Evolutionary conservation across 163 green algal species (phyloP).

Genomic region (Scenedesmus sp.): DNA sequence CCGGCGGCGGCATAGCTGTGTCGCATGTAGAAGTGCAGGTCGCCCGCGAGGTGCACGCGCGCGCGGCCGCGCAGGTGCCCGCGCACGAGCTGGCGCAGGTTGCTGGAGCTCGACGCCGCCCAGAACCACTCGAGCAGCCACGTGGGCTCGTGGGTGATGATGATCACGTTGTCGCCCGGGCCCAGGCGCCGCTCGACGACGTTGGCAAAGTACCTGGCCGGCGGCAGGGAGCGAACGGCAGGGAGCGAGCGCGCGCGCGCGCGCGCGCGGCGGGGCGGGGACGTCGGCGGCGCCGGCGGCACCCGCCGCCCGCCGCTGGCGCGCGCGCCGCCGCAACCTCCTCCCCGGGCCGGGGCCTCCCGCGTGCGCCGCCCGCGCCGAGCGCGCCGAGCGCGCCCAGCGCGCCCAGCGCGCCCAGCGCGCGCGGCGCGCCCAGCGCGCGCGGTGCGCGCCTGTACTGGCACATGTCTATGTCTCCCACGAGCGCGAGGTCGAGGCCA

Average conservation of each 20-base stretch:
- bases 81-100: conserved; percentile 85
- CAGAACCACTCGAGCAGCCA: conserved; percentile 90
- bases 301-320: no score
- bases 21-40: conserved; percentile 76
- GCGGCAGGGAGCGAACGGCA: no score
- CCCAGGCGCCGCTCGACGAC: conserved; percentile 82
- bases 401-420: no score
- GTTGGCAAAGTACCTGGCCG: conserved; percentile 91
- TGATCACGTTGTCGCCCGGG: conserved; percentile 75
- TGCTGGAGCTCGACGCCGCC: conserved; percentile 57
- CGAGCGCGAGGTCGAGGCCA: conserved; percentile 85
- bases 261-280: no score
- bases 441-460: conserved; percentile 71
- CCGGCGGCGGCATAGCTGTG: conserved; percentile 53
- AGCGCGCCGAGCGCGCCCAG: no score
- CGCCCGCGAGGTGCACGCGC: conserved; percentile 77
- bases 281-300: no score
- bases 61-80: conserved; percentile 78
- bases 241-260: no score
- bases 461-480: conserved; percentile 88
- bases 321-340: no score
- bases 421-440: no score
- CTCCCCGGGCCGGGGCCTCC: no score
- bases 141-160: conserved; percentile 84
- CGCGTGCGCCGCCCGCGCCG: no score